phyloP scores from a whole-genome alignment of 2,329 filamentous ascomycete genomes.

The Fusarium fracticaudum region DNA sequence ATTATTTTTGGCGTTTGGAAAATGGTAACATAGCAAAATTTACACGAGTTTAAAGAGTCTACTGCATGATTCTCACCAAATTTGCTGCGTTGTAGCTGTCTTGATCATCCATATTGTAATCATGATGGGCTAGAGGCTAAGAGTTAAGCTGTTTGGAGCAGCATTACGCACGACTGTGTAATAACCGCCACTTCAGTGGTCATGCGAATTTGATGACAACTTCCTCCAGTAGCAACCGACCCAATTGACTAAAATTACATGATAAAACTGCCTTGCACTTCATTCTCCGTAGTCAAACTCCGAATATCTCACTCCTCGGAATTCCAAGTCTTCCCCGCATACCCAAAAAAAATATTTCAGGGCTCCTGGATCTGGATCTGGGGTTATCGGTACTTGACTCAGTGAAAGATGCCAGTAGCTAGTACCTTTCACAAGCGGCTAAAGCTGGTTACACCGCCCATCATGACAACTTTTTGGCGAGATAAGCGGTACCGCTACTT shows the following conservation, averaged over 20 bases:
- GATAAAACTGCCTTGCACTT: constrained; percentile 12
- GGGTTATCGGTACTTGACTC: constrained; percentile 36
- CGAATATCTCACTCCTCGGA: constrained; percentile 21
- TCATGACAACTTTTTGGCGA: constrained; percentile 16
- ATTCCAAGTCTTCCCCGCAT: constrained; percentile 28
- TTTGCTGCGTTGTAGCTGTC: neutral
- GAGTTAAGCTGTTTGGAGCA: neutral
- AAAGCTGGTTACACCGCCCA: neutral
- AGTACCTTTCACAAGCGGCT: constrained; percentile 6
- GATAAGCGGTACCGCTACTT: constrained; percentile 27
- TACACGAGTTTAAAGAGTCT: neutral
- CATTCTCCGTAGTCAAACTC: constrained; percentile 19
- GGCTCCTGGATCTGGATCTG: constrained; percentile 6
- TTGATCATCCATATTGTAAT: neutral
- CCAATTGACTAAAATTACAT: constrained; percentile 16
- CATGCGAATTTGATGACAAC: neutral
- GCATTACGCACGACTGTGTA: neutral
- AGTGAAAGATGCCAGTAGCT: constrained; percentile 16
- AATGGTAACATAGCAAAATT: constrained; percentile 9
- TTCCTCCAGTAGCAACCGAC: neutral
- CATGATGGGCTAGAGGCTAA: constrained; percentile 4
- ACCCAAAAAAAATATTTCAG: constrained; percentile 3
- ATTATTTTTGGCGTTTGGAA: constrained; percentile 23
- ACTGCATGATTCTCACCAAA: neutral
- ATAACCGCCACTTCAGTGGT: neutral